Conservation (phyloP, 108 stramenopile genomes). For the Skeletonema grethae region DNA sequence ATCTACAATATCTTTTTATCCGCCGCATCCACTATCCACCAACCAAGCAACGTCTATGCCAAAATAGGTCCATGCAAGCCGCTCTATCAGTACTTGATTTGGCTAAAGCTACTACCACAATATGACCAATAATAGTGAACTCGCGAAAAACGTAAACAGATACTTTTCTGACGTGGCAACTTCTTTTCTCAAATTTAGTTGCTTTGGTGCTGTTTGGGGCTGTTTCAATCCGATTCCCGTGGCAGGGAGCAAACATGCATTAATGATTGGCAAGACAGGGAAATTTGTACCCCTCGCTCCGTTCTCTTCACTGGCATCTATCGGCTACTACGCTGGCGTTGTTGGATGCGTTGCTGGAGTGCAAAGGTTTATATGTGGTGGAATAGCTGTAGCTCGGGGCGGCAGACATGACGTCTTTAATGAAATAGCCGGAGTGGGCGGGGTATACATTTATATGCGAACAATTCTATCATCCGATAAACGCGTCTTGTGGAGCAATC, state of each 20-base stretch:
- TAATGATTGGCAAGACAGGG: conserved; percentile 14
- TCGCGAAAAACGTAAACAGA: background rate
- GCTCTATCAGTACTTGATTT: too few relatives aligned
- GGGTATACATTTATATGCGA: conserved; percentile 16
- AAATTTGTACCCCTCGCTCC: conserved; percentile 30
- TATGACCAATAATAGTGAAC: background rate
- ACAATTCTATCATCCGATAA: conserved; percentile 14
- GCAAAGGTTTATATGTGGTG: conserved; percentile 21
- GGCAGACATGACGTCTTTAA: conserved; percentile 22
- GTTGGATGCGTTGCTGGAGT: conserved; percentile 27
- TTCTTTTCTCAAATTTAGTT: conserved; percentile 9
- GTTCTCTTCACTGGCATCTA: conserved; percentile 35
- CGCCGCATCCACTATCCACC: too few relatives aligned
- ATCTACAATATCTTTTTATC: too few relatives aligned
- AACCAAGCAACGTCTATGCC: too few relatives aligned
- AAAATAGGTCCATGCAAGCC: too few relatives aligned
- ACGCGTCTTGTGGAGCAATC: conserved; percentile 40
- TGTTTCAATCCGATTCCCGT: conserved; percentile 39
- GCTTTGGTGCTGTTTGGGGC: conserved; percentile 26
- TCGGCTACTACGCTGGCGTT: conserved; percentile 28
- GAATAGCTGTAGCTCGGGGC: conserved; percentile 19
- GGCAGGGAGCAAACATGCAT: conserved; percentile 6
- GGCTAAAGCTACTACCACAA: too few relatives aligned
- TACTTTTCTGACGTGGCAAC: conserved; percentile 7
- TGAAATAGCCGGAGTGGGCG: conserved; percentile 23